Evolutionary conservation across 148 eudicot genomes (phyloP), one percentile per base, ranked within the genome.

Genomic region (Rhododendron ferrugineum): DNA sequence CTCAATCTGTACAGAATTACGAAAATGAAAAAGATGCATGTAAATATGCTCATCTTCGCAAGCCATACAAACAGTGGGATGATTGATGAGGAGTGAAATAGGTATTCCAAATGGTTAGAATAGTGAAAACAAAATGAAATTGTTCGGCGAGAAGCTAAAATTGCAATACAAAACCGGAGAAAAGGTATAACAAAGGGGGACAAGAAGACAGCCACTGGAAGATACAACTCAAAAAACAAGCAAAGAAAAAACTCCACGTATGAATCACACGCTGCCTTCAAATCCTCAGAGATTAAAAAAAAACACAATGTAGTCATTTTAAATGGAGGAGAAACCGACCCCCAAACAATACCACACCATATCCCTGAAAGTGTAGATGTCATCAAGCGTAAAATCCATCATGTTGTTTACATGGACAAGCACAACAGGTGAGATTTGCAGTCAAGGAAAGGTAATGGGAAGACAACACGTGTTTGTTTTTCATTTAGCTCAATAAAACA

Each of bases 1-100:
- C 44, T 52, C 62, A 68, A n/a, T 84, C 88, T 86, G 82, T 23
- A 44, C 66, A 34, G 30, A 26, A 46, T 52, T 44, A 10, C 49
- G 30, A 46, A 26, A 75, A 56, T 32, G 23, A 1, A 72, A 76
- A 18, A 1, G 9, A 76, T 23, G 36, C 1, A 3, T n/a, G 34
- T 68, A 64, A 47, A 16, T 16, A 4, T 30, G 28, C 23, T 1
- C 6, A 52, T 52, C 4, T 52, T 52, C 0, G 5, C 5, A 18
- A 52, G 14, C 58, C 20, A 1, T 14, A 64, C 9, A 30, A 15
- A 56, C 62, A 56, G 11, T 56, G 74, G 47, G 47, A 44, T 44
- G 47, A 44, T 44, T 37, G 40, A 37, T 4, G 5, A 5, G 40
- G 40, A 37, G 40, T 37, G 32, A 0, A 2, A 10, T 26, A 66